Percentiles rank a stretch among this genome's conserved stretches.
phyloP scores from a whole-genome alignment of 139 green algal species.

The Volvox africanus region DNA sequence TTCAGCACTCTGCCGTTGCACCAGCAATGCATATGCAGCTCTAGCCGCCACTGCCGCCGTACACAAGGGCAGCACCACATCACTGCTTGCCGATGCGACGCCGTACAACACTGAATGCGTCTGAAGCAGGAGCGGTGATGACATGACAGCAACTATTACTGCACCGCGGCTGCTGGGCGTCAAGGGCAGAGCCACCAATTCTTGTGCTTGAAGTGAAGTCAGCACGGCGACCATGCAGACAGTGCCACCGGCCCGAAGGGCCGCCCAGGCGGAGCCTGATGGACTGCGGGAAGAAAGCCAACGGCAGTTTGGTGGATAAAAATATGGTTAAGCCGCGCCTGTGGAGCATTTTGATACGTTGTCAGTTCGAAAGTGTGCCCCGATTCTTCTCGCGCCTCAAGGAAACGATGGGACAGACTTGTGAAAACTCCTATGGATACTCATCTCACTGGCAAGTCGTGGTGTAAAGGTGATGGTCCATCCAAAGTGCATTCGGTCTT shows the following conservation, averaged over 20 bases:
- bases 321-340: no score
- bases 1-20: not conserved
- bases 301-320: not conserved
- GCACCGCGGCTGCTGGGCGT: not conserved
- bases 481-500: no score
- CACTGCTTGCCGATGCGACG: not conserved
- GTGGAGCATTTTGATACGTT: no score
- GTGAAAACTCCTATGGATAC: no score
- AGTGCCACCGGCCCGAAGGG: not conserved
- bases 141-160: not conserved
- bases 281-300: not conserved
- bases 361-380: no score
- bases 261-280: not conserved
- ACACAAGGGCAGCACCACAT: not conserved
- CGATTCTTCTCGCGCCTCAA: no score
- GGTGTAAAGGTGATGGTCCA: no score
- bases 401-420: no score
- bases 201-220: not conserved
- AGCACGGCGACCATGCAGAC: conserved; percentile 42
- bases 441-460: no score
- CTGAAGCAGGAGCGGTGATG: not conserved
- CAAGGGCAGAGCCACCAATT: not conserved
- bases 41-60: not conserved
- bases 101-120: not conserved
- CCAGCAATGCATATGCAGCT: no score